phyloP scores from a whole-genome alignment of 345 rosid genomes.

The Eucalyptus melliodora region DNA sequence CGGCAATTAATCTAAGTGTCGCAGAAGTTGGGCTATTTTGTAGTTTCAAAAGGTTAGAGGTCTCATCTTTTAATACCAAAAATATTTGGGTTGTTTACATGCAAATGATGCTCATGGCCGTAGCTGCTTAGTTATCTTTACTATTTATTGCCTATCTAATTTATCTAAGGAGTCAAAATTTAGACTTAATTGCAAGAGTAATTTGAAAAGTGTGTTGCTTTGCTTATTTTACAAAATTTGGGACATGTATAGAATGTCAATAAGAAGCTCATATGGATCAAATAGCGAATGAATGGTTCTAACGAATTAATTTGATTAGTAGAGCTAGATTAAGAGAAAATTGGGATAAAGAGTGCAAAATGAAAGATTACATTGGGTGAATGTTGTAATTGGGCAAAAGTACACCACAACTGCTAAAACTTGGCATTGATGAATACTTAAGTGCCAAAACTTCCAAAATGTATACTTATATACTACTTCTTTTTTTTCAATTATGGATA shows the following conservation, averaged over 20 bases:
- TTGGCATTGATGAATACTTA: accelerated
- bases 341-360: neutral
- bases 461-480: too few species aligned
- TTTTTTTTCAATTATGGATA: too few species aligned
- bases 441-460: too few species aligned
- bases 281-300: too few species aligned
- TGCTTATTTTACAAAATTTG: neutral
- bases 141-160: neutral
- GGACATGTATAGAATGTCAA: neutral
- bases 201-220: neutral
- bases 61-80: neutral
- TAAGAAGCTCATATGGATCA: neutral
- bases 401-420: too few species aligned
- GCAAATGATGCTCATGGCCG: neutral
- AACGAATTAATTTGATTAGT: too few species aligned
- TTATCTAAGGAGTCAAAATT: neutral
- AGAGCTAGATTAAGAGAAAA: neutral
- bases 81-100: neutral
- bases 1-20: neutral
- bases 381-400: neutral
- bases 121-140: neutral
- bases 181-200: neutral
- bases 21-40: neutral
- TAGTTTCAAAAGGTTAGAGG: neutral
- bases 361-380: too few species aligned